Conservation (phyloP, 495 filamentous ascomycete species). For the Daldinia vernicosa region DNA sequence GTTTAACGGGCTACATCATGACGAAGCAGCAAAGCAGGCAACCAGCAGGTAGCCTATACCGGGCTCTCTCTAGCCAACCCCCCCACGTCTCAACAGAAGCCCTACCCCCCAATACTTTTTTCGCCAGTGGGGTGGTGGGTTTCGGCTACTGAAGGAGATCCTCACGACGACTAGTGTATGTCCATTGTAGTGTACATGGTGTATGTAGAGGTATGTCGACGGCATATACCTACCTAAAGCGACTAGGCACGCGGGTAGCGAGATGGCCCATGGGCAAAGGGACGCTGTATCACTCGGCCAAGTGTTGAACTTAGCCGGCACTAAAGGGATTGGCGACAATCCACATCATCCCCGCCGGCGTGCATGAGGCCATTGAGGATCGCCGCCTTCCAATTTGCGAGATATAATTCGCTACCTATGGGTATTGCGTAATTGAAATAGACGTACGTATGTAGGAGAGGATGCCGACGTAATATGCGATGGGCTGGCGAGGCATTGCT, state of each 20-base stretch:
- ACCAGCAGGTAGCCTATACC: not conserved
- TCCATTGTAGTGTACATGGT: not conserved
- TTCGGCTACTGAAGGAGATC: constrained; percentile 21
- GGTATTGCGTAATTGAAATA: not conserved
- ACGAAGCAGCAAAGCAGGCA: constrained; percentile 8
- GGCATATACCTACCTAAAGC: constrained; percentile 34
- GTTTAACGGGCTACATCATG: constrained; percentile 10
- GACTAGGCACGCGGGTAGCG: not conserved
- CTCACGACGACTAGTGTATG: not conserved
- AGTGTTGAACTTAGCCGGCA: constrained; percentile 31
- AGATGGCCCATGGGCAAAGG: not conserved
- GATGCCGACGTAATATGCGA: not conserved
- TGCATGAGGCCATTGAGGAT: constrained; percentile 29
- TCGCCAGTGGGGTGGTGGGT: constrained; percentile 21
- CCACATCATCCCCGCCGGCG: constrained; percentile 16
- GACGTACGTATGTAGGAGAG: too few species aligned
- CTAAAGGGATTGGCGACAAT: constrained; percentile 26
- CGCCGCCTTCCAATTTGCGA: constrained; percentile 12
- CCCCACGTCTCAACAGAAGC: constrained; percentile 18
- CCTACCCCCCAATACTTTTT: constrained; percentile 8
- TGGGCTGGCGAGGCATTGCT: not conserved
- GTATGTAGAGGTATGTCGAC: not conserved
- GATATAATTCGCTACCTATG: constrained; percentile 17
- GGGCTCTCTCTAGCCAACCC: not conserved
- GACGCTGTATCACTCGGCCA: constrained; percentile 16